A percentile compares a stretch with the other conserved stretches of the same genome.
Conservation (phyloP, 169 alveolate species). For the Plasmodium yoelii region DNA sequence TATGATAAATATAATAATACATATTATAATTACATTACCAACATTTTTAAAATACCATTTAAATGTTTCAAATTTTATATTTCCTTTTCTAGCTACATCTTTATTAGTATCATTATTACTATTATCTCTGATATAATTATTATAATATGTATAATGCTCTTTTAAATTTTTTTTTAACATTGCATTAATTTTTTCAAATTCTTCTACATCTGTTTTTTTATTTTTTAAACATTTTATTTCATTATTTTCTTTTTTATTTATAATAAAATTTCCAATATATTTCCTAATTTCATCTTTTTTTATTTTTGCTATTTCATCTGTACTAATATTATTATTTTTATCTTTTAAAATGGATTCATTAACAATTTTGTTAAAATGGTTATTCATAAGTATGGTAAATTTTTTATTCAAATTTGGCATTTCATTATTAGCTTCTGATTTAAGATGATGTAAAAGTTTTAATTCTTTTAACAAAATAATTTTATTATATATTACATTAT, state of each 20-base stretch:
- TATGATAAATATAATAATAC: slow-evolving; percentile 40
- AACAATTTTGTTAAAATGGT: too few relatives aligned
- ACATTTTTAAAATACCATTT: slow-evolving; percentile 50
- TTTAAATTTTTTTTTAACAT: slow-evolving; percentile 15
- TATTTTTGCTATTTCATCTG: not conserved
- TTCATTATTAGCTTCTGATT: not conserved
- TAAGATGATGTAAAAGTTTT: slow-evolving; percentile 11
- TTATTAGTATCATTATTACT: slow-evolving; percentile 5
- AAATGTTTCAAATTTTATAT: slow-evolving; percentile 51
- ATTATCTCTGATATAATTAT: slow-evolving; percentile 1
- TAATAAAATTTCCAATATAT: slow-evolving; percentile 17
- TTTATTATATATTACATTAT: slow-evolving; percentile 24
- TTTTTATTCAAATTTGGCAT: too few relatives aligned
- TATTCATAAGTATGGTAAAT: too few relatives aligned
- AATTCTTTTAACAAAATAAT: slow-evolving; percentile 26
- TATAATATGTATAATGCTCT: slow-evolving; percentile 2
- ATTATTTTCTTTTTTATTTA: not conserved
- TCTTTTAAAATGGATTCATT: too few relatives aligned
- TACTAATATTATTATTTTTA: too few relatives aligned
- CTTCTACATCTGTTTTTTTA: slow-evolving; percentile 7
- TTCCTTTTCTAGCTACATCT: slow-evolving; percentile 18
- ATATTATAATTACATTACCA: slow-evolving; percentile 16
- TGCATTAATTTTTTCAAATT: slow-evolving; percentile 25
- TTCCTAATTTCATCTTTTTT: not conserved
- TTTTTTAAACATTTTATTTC: not conserved